Conservation (phyloP, 2,329 filamentous ascomycete genomes). For the Ascochyta viciae-villosae region DNA sequence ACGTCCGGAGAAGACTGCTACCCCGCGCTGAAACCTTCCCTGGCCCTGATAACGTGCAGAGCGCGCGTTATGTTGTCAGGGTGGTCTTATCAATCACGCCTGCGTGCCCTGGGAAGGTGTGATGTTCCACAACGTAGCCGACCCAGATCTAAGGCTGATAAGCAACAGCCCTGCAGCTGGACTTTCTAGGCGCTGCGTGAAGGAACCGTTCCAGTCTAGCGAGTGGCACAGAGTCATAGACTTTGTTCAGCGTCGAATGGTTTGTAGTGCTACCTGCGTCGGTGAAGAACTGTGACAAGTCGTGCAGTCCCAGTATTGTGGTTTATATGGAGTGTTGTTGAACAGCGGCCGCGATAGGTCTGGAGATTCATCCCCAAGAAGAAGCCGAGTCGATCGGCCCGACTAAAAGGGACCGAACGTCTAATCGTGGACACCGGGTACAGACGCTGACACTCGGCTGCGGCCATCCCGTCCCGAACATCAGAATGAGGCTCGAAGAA, state of each 20-base stretch:
- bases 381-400: constrained; percentile 14
- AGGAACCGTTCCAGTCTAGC: neutral
- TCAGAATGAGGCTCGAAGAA: neutral
- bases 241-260: neutral
- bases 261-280: neutral
- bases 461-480: neutral
- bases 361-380: too few relatives aligned
- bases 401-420: constrained; percentile 1
- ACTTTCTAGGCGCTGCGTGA: neutral
- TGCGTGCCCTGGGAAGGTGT: neutral
- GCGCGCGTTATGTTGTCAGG: constrained; percentile 18
- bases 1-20: neutral
- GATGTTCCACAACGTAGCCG: constrained; percentile 11
- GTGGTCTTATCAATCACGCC: constrained; percentile 23
- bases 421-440: neutral
- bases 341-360: neutral
- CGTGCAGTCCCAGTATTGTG: neutral
- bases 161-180: neutral
- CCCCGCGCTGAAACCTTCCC: constrained; percentile 14
- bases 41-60: constrained; percentile 8
- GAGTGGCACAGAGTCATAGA: neutral
- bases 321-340: neutral
- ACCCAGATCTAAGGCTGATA: neutral
- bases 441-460: neutral
- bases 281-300: neutral